phyloP scores from a whole-genome alignment of 371 early-diverging fungal species.

The Apophysomyces sp. region DNA sequence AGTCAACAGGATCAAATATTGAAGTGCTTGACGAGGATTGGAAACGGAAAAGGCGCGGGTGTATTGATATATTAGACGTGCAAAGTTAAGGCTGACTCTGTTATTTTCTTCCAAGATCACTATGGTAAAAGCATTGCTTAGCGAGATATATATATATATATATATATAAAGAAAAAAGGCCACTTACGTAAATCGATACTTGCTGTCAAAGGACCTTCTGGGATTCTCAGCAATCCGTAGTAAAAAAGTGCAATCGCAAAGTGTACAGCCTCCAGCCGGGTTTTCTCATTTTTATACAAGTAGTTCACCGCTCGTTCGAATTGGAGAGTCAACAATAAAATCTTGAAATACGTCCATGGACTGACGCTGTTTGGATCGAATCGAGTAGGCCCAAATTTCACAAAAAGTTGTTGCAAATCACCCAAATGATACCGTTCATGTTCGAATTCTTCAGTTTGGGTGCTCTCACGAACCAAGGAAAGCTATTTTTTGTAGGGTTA shows the following conservation, averaged over 20 bases:
- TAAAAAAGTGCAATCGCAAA: slow-evolving; percentile 83
- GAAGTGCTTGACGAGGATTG: slow-evolving; percentile 60
- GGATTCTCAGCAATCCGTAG: slow-evolving; percentile 75
- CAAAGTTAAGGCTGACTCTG: slow-evolving; percentile 53
- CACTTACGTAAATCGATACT: slow-evolving; percentile 37
- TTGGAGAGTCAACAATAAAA: slow-evolving; percentile 81
- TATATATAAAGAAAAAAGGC: background rate
- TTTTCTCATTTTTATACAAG: slow-evolving; percentile 57
- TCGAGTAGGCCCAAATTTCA: slow-evolving; percentile 64
- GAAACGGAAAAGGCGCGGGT: slow-evolving; percentile 44
- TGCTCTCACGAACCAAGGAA: slow-evolving; percentile 61
- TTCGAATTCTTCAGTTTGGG: slow-evolving; percentile 35
- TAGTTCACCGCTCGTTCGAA: slow-evolving; percentile 86
- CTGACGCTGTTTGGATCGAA: slow-evolving; percentile 70
- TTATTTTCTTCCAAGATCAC: slow-evolving; percentile 30
- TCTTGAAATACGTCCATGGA: slow-evolving; percentile 79
- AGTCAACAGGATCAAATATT: slow-evolving; percentile 66
- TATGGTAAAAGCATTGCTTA: background rate
- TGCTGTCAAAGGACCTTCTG: slow-evolving; percentile 35
- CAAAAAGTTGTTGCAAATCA: slow-evolving; percentile 64
- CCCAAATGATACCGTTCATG: slow-evolving; percentile 65
- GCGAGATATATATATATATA: background rate
- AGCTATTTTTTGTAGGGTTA: no score
- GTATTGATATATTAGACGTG: slow-evolving; percentile 60
- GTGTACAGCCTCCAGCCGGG: slow-evolving; percentile 84